These are phyloP conservation scores for Cladosporium sp. DNA, from an alignment of 2,329 filamentous ascomycete genomes.

Conservation along the genomic window DNA sequence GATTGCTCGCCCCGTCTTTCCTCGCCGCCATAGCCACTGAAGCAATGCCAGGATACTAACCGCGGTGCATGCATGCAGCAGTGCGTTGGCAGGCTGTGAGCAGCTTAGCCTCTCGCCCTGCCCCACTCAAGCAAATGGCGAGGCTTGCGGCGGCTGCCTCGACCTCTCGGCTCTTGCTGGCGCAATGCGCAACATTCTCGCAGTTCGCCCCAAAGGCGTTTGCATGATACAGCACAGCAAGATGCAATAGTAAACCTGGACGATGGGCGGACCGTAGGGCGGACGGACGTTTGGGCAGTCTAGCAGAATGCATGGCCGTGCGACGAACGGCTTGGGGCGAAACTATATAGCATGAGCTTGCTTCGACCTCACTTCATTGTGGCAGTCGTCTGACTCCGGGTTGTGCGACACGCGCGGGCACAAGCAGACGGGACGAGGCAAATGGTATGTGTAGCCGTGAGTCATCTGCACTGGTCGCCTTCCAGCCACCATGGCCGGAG, in stretches of 20 bases:
- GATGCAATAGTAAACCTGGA: not conserved
- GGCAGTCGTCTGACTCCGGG: not conserved
- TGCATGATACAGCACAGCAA: conserved; percentile 10
- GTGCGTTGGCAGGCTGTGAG: conserved; percentile 8
- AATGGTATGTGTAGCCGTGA: not conserved
- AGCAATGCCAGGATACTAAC: not conserved
- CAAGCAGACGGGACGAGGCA: not conserved
- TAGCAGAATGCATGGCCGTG: not conserved
- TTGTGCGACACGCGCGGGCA: not conserved
- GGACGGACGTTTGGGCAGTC: not conserved
- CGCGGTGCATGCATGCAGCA: conserved; percentile 5
- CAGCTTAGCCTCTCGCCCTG: not conserved
- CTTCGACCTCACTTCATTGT: conserved; percentile 6
- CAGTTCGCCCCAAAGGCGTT: not conserved
- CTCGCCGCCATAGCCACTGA: not conserved
- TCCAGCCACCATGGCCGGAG: not conserved
- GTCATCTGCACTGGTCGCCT: not conserved
- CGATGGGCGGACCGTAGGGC: conserved; percentile 3
- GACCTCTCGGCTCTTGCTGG: conserved; percentile 6
- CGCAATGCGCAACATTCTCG: conserved; percentile 1
- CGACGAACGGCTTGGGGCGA: not conserved
- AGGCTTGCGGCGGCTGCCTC: not conserved
- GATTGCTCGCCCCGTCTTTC: not conserved
- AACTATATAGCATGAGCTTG: conserved; percentile 10
- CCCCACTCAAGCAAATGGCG: conserved; percentile 3